These are phyloP conservation scores for Physcomitrellopsis africana DNA, from an alignment of 225 moss, liverwort and hornwort species.

Conservation along the genomic window DNA sequence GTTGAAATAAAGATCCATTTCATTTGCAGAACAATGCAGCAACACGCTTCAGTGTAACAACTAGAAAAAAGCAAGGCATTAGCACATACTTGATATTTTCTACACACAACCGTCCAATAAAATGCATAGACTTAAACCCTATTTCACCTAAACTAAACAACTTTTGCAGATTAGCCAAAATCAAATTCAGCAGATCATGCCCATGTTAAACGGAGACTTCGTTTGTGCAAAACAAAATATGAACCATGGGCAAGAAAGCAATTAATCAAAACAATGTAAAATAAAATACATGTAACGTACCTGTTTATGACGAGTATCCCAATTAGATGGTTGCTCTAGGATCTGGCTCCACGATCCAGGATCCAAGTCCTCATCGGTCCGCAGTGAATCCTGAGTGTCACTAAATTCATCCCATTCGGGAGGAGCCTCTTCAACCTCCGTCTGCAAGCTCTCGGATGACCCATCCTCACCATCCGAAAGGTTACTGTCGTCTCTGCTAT, in stretches of 20 bases:
- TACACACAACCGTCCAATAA: neutral
- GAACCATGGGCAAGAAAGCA: neutral
- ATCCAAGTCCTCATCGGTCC: conserved; percentile 81
- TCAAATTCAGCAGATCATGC: neutral
- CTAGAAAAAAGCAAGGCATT: neutral
- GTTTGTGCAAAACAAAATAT: neutral
- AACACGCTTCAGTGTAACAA: neutral
- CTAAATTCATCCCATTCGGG: conserved; percentile 93
- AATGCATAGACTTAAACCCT: conserved; percentile 26
- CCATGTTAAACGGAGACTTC: neutral
- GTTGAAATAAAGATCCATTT: neutral
- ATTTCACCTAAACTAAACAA: neutral
- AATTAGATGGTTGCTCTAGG: conserved; percentile 50
- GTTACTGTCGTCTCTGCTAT: conserved; percentile 29
- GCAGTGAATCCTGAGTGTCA: conserved; percentile 52
- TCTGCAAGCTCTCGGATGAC: conserved; percentile 23
- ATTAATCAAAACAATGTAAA: neutral
- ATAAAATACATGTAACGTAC: conserved; percentile 20
- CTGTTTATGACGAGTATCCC: conserved; percentile 44
- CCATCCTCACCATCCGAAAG: conserved; percentile 37
- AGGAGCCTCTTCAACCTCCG: conserved; percentile 54
- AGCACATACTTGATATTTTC: neutral
- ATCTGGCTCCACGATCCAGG: conserved; percentile 90
- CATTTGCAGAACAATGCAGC: neutral
- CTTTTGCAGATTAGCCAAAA: neutral